These are phyloP conservation scores for Fomitiporia mediterranea DNA, from an alignment of 1,284 basidiomycete species.

Conservation along the genomic window DNA sequence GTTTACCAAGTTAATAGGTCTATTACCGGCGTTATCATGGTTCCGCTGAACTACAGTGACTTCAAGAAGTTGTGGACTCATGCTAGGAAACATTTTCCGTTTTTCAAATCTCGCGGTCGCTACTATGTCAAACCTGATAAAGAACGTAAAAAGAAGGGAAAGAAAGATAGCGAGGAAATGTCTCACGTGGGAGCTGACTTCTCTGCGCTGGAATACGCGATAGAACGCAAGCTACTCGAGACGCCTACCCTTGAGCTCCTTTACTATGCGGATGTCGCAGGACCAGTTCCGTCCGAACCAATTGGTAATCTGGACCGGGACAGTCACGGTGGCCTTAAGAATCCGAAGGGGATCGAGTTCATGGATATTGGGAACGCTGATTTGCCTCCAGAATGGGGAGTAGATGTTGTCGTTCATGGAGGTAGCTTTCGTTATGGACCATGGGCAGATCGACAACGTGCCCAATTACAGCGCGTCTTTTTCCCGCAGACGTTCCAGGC, in stretches of 20 bases:
- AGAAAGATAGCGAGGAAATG: constrained; percentile 45
- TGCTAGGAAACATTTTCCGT: constrained; percentile 44
- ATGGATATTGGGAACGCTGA: constrained; percentile 84
- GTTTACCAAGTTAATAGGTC: too few species aligned
- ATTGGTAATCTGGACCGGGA: constrained; percentile 20
- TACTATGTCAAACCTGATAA: constrained; percentile 14
- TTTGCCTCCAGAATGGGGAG: constrained; percentile 85
- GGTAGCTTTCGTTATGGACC: constrained; percentile 83
- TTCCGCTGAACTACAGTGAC: constrained; percentile 37
- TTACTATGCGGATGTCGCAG: constrained; percentile 80
- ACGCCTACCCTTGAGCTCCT: constrained; percentile 69
- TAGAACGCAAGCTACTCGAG: constrained; percentile 79
- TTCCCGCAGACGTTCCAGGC: constrained; percentile 78
- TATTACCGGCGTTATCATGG: constrained; percentile 19
- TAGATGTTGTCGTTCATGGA: constrained; percentile 75
- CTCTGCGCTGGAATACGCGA: constrained; percentile 72
- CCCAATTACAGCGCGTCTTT: constrained; percentile 73
- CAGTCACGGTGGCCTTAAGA: constrained; percentile 26
- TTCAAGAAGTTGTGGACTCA: constrained; percentile 56
- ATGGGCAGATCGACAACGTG: constrained; percentile 89
- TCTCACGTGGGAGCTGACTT: constrained; percentile 53
- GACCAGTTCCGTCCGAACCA: constrained; percentile 48
- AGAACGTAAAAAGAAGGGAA: constrained; percentile 33
- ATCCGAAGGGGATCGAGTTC: constrained; percentile 37
- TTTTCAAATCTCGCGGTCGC: constrained; percentile 23